Evolutionary conservation across 352 stramenopile genomes (phyloP).

Genomic region (Phytophthora idaei): DNA sequence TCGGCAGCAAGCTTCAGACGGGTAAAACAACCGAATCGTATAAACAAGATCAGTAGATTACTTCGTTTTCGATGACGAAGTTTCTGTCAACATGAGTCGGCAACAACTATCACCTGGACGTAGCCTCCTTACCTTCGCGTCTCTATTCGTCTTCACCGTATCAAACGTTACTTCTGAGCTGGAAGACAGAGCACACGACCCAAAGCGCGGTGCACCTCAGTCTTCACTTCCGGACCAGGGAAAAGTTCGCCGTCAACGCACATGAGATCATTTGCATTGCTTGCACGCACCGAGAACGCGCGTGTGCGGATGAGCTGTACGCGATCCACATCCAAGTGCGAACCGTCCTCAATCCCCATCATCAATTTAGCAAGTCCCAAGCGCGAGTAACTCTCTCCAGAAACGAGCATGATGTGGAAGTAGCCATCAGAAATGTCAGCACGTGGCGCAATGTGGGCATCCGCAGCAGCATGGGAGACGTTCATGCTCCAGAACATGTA

Average conservation of each 20-base stretch:
- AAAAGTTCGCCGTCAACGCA: constrained; percentile 74
- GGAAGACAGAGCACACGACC: constrained; percentile 50
- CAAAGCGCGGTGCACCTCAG: constrained; percentile 54
- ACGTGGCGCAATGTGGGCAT: constrained; percentile 51
- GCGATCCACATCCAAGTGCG: constrained; percentile 43
- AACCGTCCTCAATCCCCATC: constrained; percentile 57
- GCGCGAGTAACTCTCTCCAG: constrained; percentile 42
- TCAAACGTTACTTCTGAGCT: constrained; percentile 12
- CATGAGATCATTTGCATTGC: constrained; percentile 44
- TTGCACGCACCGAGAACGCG: constrained; percentile 51
- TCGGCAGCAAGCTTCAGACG: too few relatives aligned
- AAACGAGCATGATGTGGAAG: constrained; percentile 64
- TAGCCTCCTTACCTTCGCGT: constrained; percentile 1
- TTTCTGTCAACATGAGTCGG: not conserved
- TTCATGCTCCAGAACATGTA: constrained; percentile 72
- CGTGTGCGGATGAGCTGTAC: constrained; percentile 68
- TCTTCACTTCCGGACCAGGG: constrained; percentile 45
- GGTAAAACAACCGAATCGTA: not conserved
- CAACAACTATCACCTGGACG: too few relatives aligned
- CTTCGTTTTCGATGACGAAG: not conserved
- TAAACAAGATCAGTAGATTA: constrained; percentile 3
- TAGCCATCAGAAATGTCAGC: constrained; percentile 63
- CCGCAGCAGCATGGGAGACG: constrained; percentile 50
- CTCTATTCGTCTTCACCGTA: constrained; percentile 6
- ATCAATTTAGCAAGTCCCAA: constrained; percentile 50